Evolutionary conservation across 2,329 filamentous ascomycete genomes (phyloP).

Genomic region (Fusarium tuaranense): DNA sequence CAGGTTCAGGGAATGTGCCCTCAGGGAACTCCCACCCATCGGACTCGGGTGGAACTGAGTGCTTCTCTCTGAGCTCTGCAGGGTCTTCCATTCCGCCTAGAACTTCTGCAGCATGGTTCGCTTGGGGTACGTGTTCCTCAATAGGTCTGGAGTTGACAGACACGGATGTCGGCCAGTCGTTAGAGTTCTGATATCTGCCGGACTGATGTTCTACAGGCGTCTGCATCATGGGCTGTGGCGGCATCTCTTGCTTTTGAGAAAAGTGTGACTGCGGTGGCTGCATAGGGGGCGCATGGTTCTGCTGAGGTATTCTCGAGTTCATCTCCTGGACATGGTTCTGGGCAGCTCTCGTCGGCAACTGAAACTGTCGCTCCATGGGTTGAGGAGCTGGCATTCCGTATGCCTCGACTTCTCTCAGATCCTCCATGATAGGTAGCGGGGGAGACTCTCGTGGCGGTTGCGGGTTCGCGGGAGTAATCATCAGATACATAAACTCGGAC

Average conservation of each 20-base stretch:
- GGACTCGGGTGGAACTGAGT: slow-evolving; percentile 59
- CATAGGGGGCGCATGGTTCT: slow-evolving; percentile 70
- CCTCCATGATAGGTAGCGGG: slow-evolving; percentile 68
- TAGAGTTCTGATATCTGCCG: slow-evolving; percentile 52
- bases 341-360: slow-evolving; percentile 54
- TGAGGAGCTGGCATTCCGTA: slow-evolving; percentile 58
- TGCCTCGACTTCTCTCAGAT: slow-evolving; percentile 68
- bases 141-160: slow-evolving; percentile 50
- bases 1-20: slow-evolving; percentile 70
- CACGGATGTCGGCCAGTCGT: slow-evolving; percentile 50
- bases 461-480: slow-evolving; percentile 75
- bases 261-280: slow-evolving; percentile 54
- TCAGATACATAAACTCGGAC: slow-evolving; percentile 75
- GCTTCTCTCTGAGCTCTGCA: slow-evolving; percentile 62
- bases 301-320: slow-evolving; percentile 64
- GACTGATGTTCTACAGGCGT: slow-evolving; percentile 63
- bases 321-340: slow-evolving; percentile 70
- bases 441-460: slow-evolving; percentile 73
- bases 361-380: slow-evolving; percentile 54
- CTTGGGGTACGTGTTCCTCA: slow-evolving; percentile 49
- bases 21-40: slow-evolving; percentile 98
- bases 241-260: slow-evolving; percentile 53
- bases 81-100: slow-evolving; percentile 53
- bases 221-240: slow-evolving; percentile 64
- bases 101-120: slow-evolving; percentile 55